Conservation (phyloP, 305 asterid genomes). For the Fraxinus dipetala region DNA sequence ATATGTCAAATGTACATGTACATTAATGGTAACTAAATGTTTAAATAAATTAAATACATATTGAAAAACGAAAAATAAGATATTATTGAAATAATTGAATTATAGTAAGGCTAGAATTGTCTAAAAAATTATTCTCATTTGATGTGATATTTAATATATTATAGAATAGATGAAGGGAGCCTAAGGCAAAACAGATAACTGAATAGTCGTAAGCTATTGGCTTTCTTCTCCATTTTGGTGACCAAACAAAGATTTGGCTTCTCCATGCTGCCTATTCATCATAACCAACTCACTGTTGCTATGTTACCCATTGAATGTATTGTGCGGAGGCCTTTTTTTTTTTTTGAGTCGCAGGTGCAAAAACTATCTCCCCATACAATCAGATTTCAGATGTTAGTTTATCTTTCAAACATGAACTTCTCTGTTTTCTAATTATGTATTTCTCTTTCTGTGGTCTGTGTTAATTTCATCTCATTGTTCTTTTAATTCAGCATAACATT, state of each 20-base stretch:
- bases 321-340: not conserved
- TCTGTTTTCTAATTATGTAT: not conserved
- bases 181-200: not conserved
- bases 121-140: too few relatives aligned
- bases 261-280: not conserved
- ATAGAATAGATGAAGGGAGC: not conserved
- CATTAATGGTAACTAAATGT: too few relatives aligned
- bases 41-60: too few relatives aligned
- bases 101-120: too few relatives aligned
- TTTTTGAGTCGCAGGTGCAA: not conserved
- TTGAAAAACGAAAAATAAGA: too few relatives aligned
- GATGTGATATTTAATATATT: too few relatives aligned
- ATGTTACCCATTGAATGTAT: not conserved
- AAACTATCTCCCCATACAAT: not conserved
- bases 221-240: not conserved
- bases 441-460: not conserved
- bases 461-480: not conserved
- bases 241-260: not conserved
- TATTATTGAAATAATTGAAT: too few relatives aligned
- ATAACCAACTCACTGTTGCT: not conserved
- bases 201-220: not conserved
- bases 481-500: not conserved
- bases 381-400: not conserved
- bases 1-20: too few relatives aligned
- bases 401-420: not conserved